Conservation (phyloP, 148 eudicot genomes). For the Rheum nobile region DNA sequence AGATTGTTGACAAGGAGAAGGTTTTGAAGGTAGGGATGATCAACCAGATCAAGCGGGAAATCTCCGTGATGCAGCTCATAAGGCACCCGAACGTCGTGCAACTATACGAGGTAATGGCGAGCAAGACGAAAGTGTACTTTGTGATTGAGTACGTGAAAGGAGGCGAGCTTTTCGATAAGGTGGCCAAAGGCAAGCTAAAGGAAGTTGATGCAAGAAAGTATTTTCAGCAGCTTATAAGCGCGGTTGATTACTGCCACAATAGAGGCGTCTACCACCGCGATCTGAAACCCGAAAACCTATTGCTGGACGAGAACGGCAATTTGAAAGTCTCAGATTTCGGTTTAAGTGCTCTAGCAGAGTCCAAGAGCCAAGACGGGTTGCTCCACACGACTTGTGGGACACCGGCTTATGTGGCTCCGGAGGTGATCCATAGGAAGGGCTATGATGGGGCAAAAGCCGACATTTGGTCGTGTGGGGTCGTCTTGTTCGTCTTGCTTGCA, state of each 20-base stretch:
- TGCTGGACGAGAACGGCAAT: slow-evolving; percentile 31
- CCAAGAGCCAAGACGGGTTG: slow-evolving; percentile 39
- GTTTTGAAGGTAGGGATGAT: slow-evolving; percentile 38
- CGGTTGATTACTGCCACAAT: slow-evolving; percentile 43
- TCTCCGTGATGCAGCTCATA: slow-evolving; percentile 42
- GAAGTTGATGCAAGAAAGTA: slow-evolving; percentile 33
- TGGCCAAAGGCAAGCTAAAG: slow-evolving; percentile 33
- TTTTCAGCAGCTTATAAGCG: slow-evolving; percentile 39
- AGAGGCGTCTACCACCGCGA: slow-evolving; percentile 46
- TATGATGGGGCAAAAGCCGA: slow-evolving; percentile 47
- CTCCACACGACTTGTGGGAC: slow-evolving; percentile 45
- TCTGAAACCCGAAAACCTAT: slow-evolving; percentile 37
- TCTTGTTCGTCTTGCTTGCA: slow-evolving; percentile 35
- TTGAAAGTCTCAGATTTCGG: slow-evolving; percentile 40
- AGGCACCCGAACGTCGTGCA: slow-evolving; percentile 37
- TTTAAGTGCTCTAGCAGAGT: slow-evolving; percentile 31
- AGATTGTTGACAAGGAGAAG: slow-evolving; percentile 36
- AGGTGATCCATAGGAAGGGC: slow-evolving; percentile 36
- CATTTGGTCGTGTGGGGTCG: slow-evolving; percentile 45
- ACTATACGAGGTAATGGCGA: slow-evolving; percentile 43
- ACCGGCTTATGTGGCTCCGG: slow-evolving; percentile 43
- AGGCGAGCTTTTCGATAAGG: slow-evolving; percentile 37
- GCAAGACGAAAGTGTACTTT: slow-evolving; percentile 33
- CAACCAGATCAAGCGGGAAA: slow-evolving; percentile 41
- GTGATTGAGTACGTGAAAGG: slow-evolving; percentile 41